A percentile compares a stretch with the other conserved stretches of the same genome.
These are phyloP conservation scores for Gnomoniopsis smithogilvyi DNA, from an alignment of 2,329 filamentous ascomycete species.

Conservation along the genomic window DNA sequence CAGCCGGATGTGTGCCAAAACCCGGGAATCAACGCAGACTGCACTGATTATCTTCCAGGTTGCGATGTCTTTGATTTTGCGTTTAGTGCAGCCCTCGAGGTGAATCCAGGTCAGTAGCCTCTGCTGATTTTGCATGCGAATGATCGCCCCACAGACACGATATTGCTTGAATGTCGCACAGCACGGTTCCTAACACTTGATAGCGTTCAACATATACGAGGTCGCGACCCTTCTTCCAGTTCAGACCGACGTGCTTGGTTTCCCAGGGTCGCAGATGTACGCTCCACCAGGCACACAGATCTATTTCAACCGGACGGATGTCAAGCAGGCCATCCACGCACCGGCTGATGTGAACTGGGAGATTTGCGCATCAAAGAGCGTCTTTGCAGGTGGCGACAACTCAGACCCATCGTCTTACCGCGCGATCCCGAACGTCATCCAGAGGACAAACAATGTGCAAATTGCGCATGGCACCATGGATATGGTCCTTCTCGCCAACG, in stretches of 20 bases:
- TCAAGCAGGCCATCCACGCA: conserved; percentile 24
- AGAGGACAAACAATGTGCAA: conserved; percentile 65
- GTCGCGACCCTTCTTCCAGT: conserved; percentile 53
- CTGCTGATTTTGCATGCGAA: conserved; percentile 40
- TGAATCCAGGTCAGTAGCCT: conserved; percentile 58
- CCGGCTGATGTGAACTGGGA: conserved; percentile 41
- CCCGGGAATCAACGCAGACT: conserved; percentile 39
- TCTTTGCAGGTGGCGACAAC: conserved; percentile 38
- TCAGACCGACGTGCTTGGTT: conserved; percentile 15
- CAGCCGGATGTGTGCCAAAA: conserved; percentile 41
- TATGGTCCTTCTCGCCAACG: conserved; percentile 62
- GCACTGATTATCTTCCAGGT: conserved; percentile 41
- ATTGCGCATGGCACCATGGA: conserved; percentile 70
- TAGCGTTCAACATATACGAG: conserved; percentile 53
- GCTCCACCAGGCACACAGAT: conserved; percentile 54
- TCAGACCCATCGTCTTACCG: conserved; percentile 16
- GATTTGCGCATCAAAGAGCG: conserved; percentile 46
- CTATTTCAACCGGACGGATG: conserved; percentile 64
- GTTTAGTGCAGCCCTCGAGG: conserved; percentile 42
- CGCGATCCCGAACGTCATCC: conserved; percentile 59
- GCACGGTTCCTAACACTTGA: no score
- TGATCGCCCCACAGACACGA: no score
- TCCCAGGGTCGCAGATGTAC: conserved; percentile 60
- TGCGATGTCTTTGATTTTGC: conserved; percentile 52
- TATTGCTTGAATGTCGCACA: background rate